Base-by-base conservation (phyloP, 2,329 filamentous ascomycete species). In the Trichoderma sp. region DNA sequence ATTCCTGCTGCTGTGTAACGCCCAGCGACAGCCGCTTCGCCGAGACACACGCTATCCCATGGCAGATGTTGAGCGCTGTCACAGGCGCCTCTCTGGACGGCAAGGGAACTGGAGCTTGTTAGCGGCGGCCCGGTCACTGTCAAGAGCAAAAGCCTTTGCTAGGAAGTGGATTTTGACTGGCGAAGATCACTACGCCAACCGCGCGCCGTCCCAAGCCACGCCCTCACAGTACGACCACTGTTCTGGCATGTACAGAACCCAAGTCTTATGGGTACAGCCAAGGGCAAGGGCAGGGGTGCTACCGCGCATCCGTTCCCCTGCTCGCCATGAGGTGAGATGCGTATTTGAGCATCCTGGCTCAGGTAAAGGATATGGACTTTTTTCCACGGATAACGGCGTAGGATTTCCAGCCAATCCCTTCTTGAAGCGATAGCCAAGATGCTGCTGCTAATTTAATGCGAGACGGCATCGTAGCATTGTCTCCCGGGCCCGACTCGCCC, bases 171-270 rank as follows among this genome's bases (percentile, higher is more conserved):
- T 61, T 69, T 24, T 26, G 6, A 62, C 66, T 66, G 69, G 62
- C 47, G 69, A 71, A 18, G 62, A 71, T 71, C 47, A 43, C 47
- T 34, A 36, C 69, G 69, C 69, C 69, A 71, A 67, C 62, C 69
- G 43, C 36, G 28, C 51, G 62, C 69, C 69, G 62, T 12, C 6
- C 69, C 28, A 43, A 56, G 70, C 63, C 70, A 71, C 62, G 36
- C 30, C 34, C 28, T 39, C 68, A 71, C 68, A 71, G 68, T 71
- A 43, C n/a, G 43, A 14, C 15, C 24, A 71, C 60, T 71, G 68
- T 63, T 3, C 47, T 36, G 60, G n/a, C 47, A 64, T 15, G 68
- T 71, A 64, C 18, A 56, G 15, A 28, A 56, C 15, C 60, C 24
- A 56, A 21, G 32, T 24, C 58, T 15, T 30, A 30, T 39, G 58